phyloP scores from a whole-genome alignment of 345 rosid genomes.

The Psidium friedrichsthalianum region DNA sequence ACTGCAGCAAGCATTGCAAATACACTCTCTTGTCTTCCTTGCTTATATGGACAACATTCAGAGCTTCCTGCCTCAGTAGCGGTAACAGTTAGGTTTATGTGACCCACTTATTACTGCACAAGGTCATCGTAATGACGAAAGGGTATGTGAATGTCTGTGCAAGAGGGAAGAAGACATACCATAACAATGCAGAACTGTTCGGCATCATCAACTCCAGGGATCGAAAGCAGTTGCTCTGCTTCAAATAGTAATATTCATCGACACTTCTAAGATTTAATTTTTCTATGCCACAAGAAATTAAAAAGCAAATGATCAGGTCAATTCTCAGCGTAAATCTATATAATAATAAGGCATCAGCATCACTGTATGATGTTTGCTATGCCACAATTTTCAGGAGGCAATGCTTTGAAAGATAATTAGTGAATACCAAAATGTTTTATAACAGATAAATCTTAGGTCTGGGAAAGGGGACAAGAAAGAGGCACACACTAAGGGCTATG shows the following conservation, averaged over 20 bases:
- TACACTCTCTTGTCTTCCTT: conserved; percentile 87
- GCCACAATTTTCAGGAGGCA: background rate
- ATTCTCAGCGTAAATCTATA: background rate
- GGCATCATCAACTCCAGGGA: conserved; percentile 79
- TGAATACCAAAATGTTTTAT: background rate
- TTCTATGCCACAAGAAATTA: conserved; percentile 32
- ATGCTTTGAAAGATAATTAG: background rate
- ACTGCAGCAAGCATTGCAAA: conserved; percentile 98
- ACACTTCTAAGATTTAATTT: conserved; percentile 72
- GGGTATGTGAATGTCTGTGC: background rate
- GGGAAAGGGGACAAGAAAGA: background rate
- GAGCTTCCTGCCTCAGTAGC: conserved; percentile 65
- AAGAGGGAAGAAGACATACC: conserved; percentile 28
- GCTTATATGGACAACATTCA: conserved; percentile 90
- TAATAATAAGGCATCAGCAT: background rate
- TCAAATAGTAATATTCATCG: conserved; percentile 71
- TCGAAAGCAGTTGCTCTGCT: conserved; percentile 77
- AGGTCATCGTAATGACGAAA: background rate
- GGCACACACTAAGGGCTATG: background rate
- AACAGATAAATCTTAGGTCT: background rate
- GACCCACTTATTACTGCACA: background rate
- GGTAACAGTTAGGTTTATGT: background rate
- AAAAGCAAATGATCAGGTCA: background rate
- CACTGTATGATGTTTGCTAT: background rate
- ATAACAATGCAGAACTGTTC: conserved; percentile 53